These are phyloP conservation scores for Saturnispora besseyi DNA, from an alignment of 805 yeast genomes.

Conservation along the genomic window DNA sequence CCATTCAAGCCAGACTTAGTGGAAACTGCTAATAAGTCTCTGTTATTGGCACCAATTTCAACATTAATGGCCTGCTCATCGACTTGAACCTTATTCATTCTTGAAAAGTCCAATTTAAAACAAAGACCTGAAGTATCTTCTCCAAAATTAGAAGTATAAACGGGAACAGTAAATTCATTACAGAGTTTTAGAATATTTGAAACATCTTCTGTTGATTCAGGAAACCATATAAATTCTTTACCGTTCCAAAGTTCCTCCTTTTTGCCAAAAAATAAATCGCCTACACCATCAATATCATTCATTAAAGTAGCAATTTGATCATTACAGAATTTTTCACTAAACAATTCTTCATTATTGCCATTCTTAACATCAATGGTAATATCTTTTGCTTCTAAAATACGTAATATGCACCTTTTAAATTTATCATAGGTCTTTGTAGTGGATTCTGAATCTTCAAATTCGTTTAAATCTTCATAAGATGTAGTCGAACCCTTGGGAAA, in stretches of 20 bases:
- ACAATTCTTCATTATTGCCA: conserved; percentile 11
- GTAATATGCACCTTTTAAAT: conserved; percentile 22
- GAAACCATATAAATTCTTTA: conserved; percentile 17
- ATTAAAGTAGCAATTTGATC: conserved; percentile 15
- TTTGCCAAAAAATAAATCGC: conserved; percentile 19
- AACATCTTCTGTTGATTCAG: conserved; percentile 19
- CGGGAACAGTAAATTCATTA: conserved; percentile 23
- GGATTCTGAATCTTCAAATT: conserved; percentile 6
- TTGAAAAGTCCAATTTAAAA: conserved; percentile 12
- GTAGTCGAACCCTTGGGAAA: conserved; percentile 25
- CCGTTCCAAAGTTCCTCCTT: conserved; percentile 11
- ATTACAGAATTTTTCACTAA: conserved; percentile 13
- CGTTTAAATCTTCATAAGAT: conserved; percentile 14
- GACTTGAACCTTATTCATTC: conserved; percentile 11
- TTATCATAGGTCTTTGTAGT: conserved; percentile 13
- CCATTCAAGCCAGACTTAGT: conserved; percentile 2
- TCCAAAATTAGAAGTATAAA: conserved; percentile 10
- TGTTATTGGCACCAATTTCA: conserved; percentile 2
- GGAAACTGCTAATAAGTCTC: background rate
- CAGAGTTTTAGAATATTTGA: conserved; percentile 18
- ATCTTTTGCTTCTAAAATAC: conserved; percentile 18
- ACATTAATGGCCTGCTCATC: conserved; percentile 4
- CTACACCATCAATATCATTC: conserved; percentile 16
- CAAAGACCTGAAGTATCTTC: conserved; percentile 9
- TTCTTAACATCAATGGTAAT: conserved; percentile 15